Conservation (phyloP, 768 basidiomycete species). For the Tricholoma bakamatsutake region DNA sequence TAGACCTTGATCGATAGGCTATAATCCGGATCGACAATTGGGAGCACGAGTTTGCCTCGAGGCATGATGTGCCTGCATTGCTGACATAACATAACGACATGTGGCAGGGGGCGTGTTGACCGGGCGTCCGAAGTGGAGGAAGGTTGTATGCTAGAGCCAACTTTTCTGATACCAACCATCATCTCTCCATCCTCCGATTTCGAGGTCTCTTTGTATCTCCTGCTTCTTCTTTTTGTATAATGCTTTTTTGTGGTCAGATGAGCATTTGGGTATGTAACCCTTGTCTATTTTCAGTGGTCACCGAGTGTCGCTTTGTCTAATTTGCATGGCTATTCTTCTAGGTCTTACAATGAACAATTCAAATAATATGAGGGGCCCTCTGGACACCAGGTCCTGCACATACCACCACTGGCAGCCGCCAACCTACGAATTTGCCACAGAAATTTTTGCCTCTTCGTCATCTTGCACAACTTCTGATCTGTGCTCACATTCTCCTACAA, state of each 20-base stretch:
- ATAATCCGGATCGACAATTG: not conserved
- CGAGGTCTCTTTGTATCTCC: not conserved
- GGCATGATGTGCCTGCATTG: conserved; percentile 14
- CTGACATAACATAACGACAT: conserved; percentile 16
- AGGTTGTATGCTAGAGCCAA: conserved; percentile 1
- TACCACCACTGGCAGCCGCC: conserved; percentile 3
- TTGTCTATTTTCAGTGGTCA: conserved; percentile 1
- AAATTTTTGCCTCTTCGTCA: conserved; percentile 1
- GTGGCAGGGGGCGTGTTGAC: conserved; percentile 18
- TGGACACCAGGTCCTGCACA: conserved; percentile 1
- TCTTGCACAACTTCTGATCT: conserved; percentile 5
- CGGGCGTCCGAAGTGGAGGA: conserved; percentile 13
- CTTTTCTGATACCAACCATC: conserved; percentile 9
- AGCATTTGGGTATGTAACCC: conserved; percentile 13
- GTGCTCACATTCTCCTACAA: conserved; percentile 9
- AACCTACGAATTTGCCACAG: conserved; percentile 1
- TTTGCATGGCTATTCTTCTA: conserved; percentile 4
- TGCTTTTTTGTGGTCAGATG: conserved; percentile 9
- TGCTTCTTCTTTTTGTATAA: conserved; percentile 1
- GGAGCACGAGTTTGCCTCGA: conserved; percentile 11
- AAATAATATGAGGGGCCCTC: conserved; percentile 8
- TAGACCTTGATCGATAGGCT: not conserved
- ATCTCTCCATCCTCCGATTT: conserved; percentile 6
- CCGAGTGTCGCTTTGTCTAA: conserved; percentile 7
- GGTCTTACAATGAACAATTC: conserved; percentile 10